These are phyloP conservation scores for Colletotrichum aenigma DNA, from an alignment of 2,329 filamentous ascomycete genomes.

Conservation along the genomic window DNA sequence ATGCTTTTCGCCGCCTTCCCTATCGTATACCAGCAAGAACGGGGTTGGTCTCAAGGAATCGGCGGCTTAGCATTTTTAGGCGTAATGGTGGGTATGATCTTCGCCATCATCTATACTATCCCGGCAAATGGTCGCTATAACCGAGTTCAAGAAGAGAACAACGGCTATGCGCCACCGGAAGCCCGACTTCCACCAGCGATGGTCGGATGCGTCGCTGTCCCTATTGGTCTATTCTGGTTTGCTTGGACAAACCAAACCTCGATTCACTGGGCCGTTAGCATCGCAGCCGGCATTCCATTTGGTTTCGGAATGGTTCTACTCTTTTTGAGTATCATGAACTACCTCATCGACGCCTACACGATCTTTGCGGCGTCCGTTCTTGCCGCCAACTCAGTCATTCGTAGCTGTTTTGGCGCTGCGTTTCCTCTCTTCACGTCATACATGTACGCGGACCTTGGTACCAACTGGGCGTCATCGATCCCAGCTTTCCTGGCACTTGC, in stretches of 20 bases:
- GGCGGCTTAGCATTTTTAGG: slow-evolving; percentile 71
- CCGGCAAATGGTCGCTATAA: slow-evolving; percentile 48
- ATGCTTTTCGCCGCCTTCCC: slow-evolving; percentile 66
- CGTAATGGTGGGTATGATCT: slow-evolving; percentile 68
- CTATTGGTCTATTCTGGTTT: slow-evolving; percentile 61
- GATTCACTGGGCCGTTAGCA: slow-evolving; percentile 54
- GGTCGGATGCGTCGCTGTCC: slow-evolving; percentile 56
- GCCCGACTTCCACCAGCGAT: slow-evolving; percentile 58
- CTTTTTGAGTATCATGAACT: slow-evolving; percentile 58
- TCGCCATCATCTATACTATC: slow-evolving; percentile 54
- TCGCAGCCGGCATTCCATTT: slow-evolving; percentile 36
- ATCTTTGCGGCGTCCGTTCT: slow-evolving; percentile 79
- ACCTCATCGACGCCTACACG: slow-evolving; percentile 61
- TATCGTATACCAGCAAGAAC: slow-evolving; percentile 66
- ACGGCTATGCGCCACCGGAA: slow-evolving; percentile 60
- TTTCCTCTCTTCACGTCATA: slow-evolving; percentile 74
- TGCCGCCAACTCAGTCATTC: slow-evolving; percentile 73
- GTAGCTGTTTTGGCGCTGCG: slow-evolving; percentile 72
- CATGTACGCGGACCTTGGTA: slow-evolving; percentile 65
- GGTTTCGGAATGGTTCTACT: slow-evolving; percentile 49
- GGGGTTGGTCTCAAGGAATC: slow-evolving; percentile 63
- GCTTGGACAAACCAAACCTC: slow-evolving; percentile 56
- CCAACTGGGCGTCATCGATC: slow-evolving; percentile 76
- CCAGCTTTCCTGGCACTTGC: slow-evolving; percentile 75
- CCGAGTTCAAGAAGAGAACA: slow-evolving; percentile 37